phyloP scores from a whole-genome alignment of 441 rosid genomes.

The Theobroma grandiflorum region DNA sequence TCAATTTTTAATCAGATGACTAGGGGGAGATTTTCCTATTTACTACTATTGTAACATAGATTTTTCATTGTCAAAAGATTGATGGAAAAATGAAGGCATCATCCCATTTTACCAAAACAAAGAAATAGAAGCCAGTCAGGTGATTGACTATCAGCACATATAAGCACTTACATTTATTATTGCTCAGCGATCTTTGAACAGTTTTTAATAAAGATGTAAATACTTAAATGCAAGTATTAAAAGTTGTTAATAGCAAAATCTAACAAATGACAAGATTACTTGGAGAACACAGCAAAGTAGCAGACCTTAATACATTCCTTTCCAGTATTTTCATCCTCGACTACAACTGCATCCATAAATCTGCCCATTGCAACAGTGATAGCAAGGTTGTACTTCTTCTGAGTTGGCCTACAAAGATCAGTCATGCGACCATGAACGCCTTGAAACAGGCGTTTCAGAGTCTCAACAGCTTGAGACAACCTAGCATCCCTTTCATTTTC shows the following conservation, averaged over 20 bases:
- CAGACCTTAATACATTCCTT: conserved; percentile 98
- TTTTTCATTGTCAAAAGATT: conserved; percentile 26
- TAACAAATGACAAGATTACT: conserved; percentile 25
- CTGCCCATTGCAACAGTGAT: conserved; percentile 99
- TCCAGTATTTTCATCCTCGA: conserved; percentile 95
- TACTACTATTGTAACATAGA: conserved; percentile 7
- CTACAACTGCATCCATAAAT: conserved; percentile 99
- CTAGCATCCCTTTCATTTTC: conserved; percentile 96
- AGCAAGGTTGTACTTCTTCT: conserved; percentile 95
- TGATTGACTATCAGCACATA: conserved; percentile 9
- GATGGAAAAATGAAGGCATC: conserved; percentile 19
- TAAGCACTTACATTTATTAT: neutral
- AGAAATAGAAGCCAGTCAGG: conserved; percentile 7
- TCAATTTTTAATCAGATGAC: neutral
- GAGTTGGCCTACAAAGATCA: conserved; percentile 95
- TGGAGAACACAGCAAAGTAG: conserved; percentile 23
- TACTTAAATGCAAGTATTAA: conserved; percentile 3
- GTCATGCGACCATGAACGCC: conserved; percentile 99
- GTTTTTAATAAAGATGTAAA: conserved; percentile 5
- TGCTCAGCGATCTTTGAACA: conserved; percentile 4
- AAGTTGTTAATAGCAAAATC: conserved; percentile 17
- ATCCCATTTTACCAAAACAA: conserved; percentile 9
- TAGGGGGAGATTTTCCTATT: neutral
- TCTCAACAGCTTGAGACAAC: conserved; percentile 91
- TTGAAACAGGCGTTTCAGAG: conserved; percentile 88